These are phyloP conservation scores for Trichoderma semiorbis DNA, from an alignment of 2,329 filamentous ascomycete species.

Conservation along the genomic window DNA sequence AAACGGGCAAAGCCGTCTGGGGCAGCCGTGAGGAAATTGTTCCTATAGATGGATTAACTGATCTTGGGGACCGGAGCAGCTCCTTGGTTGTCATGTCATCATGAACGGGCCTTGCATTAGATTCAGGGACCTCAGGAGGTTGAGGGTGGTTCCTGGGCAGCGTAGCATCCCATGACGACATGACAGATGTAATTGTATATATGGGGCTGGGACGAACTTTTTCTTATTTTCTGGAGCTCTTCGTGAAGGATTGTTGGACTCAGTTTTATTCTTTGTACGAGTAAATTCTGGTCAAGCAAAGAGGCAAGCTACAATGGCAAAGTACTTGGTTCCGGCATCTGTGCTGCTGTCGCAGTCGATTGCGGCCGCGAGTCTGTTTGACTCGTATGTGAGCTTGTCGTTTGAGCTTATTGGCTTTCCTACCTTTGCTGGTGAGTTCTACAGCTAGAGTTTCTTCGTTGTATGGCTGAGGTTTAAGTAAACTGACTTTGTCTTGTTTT, in stretches of 20 bases:
- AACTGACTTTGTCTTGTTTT: not conserved
- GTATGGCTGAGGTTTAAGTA: not conserved
- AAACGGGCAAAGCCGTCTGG: slow-evolving; percentile 4
- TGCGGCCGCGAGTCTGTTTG: slow-evolving; percentile 15
- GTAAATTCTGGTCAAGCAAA: not conserved
- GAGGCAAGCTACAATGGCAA: slow-evolving; percentile 3
- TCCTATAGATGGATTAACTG: slow-evolving; percentile 20
- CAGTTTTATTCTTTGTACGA: not conserved
- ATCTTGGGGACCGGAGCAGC: not conserved
- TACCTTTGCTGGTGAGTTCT: slow-evolving; percentile 21
- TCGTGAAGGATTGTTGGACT: not conserved
- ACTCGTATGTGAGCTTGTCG: slow-evolving; percentile 22
- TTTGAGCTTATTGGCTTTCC: slow-evolving; percentile 24
- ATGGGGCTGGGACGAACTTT: not conserved
- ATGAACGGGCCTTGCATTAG: not conserved
- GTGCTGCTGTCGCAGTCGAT: slow-evolving; percentile 18
- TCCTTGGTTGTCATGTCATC: not conserved
- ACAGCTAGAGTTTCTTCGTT: not conserved
- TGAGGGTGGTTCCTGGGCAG: not conserved
- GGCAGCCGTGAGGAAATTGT: not conserved
- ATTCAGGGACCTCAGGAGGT: slow-evolving; percentile 1
- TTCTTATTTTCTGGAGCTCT: not conserved
- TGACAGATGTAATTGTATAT: not conserved
- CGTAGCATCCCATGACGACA: slow-evolving; percentile 10
- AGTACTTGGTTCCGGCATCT: slow-evolving; percentile 12